Base-by-base conservation (phyloP, 371 early-diverging fungal genomes). In the Mucor indicus region DNA sequence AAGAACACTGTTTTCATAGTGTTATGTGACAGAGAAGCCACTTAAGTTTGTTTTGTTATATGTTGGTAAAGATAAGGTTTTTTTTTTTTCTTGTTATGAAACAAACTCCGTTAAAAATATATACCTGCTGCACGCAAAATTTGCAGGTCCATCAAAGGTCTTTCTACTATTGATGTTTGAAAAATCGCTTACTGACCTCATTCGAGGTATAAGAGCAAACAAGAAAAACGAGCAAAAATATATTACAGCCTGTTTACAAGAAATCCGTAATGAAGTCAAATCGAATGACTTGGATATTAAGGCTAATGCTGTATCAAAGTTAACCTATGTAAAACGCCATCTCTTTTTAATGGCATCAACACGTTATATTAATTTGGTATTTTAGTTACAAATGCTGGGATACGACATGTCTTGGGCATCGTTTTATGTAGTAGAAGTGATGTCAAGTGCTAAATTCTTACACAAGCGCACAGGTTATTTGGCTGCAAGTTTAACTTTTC, bases 401-500 rank as follows among this genome's bases (percentile, higher is more conserved):
- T 96, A 95, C 53, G 94, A 94, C 60, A 93, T 93, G 90, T 82
- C 84, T 3, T 98, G 97, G 96, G 96, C 96, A 0, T 86, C 89
- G 0, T 98, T 98, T 60, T 92, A 96, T 61, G 85, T 96, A 3
- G 88, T 98, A n/a, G 95, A 98, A 64, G 93, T 94, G 39, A 96
- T 98, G 96, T 90, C 95, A 1, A 89, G 92, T 4, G 77, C 89
- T 37, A 88, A 90, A 40, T 84, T 91, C 30, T 60, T 76, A 19
- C 84, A 92, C 62, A 98, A 98, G 63, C 79, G 92, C 21, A 75
- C 89, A 17, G 98, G 96, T 23, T 97, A 97, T 61, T 75, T 92
- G 48, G 96, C 96, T 2, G 98, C 96, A 1, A 72, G 86, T 1
- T 85, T 88, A 48, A 87, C 92, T 3, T 96, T 97, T 69, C 79